A percentile compares a stretch with the other conserved stretches of the same genome.
phyloP scores from a whole-genome alignment of 176 grass and related monocot genomes.

The Typha latifolia region DNA sequence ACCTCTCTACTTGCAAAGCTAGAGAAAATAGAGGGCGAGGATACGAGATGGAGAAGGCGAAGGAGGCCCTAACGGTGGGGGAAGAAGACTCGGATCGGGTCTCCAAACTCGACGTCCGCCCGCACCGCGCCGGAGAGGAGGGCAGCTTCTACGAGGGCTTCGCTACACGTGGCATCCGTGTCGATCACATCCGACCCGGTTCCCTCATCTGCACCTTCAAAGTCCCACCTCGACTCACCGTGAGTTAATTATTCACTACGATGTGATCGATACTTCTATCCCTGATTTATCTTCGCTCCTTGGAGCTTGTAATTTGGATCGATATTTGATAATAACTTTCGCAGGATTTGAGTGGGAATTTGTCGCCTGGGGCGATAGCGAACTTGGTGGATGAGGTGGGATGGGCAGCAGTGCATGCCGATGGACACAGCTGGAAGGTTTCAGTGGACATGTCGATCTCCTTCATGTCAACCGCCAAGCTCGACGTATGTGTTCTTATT shows the following conservation, averaged over 20 bases:
- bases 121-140: conserved; percentile 7
- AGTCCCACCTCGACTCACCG: conserved; percentile 60
- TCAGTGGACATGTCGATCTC: conserved; percentile 78
- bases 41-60: conserved; percentile 32
- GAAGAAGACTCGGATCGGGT: conserved; percentile 32
- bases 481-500: conserved; percentile 13
- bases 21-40: background rate
- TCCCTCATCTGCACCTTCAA: conserved; percentile 68
- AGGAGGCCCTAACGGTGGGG: conserved; percentile 21
- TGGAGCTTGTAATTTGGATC: background rate
- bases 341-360: conserved; percentile 20
- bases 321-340: background rate
- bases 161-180: conserved; percentile 55
- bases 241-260: background rate
- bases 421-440: conserved; percentile 33
- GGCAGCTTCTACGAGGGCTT: conserved; percentile 73
- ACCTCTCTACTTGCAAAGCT: background rate
- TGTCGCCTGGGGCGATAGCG: conserved; percentile 54
- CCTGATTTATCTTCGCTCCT: background rate
- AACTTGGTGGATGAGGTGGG: conserved; percentile 58
- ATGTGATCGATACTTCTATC: too few species aligned
- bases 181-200: conserved; percentile 41
- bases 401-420: conserved; percentile 23
- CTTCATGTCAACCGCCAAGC: conserved; percentile 34
- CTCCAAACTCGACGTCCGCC: conserved; percentile 27